Conservation (phyloP, 305 asterid genomes). For the Fraxinus angustifolia region DNA sequence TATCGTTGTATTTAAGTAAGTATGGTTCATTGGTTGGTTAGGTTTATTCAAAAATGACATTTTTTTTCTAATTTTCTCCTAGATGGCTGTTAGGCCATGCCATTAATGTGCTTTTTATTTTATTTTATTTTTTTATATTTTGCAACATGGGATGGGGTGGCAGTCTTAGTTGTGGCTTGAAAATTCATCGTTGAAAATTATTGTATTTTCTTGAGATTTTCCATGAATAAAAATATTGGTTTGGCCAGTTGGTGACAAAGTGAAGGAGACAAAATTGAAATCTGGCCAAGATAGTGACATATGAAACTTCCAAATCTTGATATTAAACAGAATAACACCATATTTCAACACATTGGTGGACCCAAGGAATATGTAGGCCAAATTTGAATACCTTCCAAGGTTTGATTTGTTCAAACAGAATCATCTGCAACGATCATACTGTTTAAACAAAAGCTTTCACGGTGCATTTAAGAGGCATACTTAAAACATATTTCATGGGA, state of each 20-base stretch:
- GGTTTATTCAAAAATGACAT: background rate
- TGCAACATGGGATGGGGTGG: background rate
- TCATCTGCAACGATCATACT: background rate
- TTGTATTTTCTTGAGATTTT: background rate
- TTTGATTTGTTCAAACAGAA: background rate
- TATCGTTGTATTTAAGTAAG: too few species aligned
- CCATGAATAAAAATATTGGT: background rate
- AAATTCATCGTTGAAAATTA: constrained; percentile 18
- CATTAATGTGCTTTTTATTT: background rate
- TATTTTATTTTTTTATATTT: background rate
- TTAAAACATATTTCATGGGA: background rate
- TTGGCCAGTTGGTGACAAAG: background rate
- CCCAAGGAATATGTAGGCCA: background rate
- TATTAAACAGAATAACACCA: too few species aligned
- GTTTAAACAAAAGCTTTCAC: background rate
- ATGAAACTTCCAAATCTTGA: background rate
- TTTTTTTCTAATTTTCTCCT: too few species aligned
- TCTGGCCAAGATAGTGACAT: constrained; percentile 12
- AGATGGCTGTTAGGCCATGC: constrained; percentile 2
- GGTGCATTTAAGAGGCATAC: background rate
- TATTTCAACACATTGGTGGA: background rate
- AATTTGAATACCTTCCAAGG: background rate
- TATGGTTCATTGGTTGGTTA: too few species aligned
- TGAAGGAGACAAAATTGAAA: background rate
- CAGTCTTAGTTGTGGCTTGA: constrained; percentile 15